Conservation (phyloP, 768 basidiomycete species). For the Boletus subparvulus region DNA sequence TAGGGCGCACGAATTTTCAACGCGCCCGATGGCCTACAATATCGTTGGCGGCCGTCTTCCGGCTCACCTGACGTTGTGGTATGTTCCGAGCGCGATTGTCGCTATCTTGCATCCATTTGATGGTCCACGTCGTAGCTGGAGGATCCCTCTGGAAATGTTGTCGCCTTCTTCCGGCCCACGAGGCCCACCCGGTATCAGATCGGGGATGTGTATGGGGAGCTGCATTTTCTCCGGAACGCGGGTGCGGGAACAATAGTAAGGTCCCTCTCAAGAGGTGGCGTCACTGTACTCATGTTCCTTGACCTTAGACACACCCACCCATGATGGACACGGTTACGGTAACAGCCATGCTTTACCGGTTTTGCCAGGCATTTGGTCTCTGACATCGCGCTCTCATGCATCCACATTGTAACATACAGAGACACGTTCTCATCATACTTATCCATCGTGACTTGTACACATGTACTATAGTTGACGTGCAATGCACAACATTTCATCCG, state of each 20-base stretch:
- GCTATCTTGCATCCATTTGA: conserved; percentile 4
- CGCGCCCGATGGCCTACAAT: conserved; percentile 78
- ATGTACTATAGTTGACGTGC: conserved; percentile 33
- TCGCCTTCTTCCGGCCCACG: conserved; percentile 80
- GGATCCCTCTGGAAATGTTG: conserved; percentile 64
- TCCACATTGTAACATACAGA: conserved; percentile 34
- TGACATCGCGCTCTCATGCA: conserved; percentile 32
- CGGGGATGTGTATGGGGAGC: conserved; percentile 83
- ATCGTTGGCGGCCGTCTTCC: conserved; percentile 75
- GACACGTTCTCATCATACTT: conserved; percentile 32
- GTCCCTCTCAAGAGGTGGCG: conserved; percentile 17
- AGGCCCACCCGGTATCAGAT: conserved; percentile 79
- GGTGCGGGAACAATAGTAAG: conserved; percentile 80
- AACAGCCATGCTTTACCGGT: conserved; percentile 83
- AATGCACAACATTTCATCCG: conserved; percentile 26
- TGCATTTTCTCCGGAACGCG: conserved; percentile 77
- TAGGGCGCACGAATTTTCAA: conserved; percentile 71
- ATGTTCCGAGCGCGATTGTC: conserved; percentile 27
- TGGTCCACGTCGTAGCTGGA: conserved; percentile 51
- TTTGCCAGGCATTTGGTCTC: conserved; percentile 55
- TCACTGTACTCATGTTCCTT: conserved; percentile 25
- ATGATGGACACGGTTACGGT: conserved; percentile 89
- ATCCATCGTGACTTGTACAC: conserved; percentile 27
- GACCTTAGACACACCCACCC: conserved; percentile 73
- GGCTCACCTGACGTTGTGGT: conserved; percentile 61